Conservation (phyloP, 495 filamentous ascomycete genomes). For the Podospora conica region DNA sequence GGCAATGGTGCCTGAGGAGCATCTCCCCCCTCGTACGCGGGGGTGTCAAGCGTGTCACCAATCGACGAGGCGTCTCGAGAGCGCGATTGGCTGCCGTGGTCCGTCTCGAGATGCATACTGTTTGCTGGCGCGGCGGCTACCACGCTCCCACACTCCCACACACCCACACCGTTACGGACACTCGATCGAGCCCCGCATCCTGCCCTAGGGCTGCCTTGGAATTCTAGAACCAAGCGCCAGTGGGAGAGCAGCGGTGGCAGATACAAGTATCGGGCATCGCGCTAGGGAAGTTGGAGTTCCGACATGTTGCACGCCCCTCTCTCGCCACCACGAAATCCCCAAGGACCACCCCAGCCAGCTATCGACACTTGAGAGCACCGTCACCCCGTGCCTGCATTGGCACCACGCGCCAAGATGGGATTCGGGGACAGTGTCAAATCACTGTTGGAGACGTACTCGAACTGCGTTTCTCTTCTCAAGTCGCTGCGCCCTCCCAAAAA, state of each 20-base stretch:
- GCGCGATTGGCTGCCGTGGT: constrained; percentile 6
- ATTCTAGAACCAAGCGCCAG: neutral
- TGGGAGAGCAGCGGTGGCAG: neutral
- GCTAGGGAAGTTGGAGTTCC: neutral
- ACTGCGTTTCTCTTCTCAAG: constrained; percentile 32
- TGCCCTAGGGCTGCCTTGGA: neutral
- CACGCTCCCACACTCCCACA: too few species aligned
- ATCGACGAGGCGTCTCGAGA: constrained; percentile 4
- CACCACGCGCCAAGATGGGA: constrained; percentile 14
- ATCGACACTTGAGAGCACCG: too few species aligned
- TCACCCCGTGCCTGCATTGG: neutral
- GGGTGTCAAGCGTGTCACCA: constrained; percentile 6
- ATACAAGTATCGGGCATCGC: neutral
- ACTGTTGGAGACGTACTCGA: constrained; percentile 32
- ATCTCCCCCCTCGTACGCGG: neutral
- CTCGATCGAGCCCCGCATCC: constrained; percentile 7
- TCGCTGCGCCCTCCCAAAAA: constrained; percentile 17
- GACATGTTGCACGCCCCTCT: neutral
- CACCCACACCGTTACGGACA: neutral
- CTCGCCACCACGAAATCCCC: neutral
- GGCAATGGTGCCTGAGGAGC: neutral
- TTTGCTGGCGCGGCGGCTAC: constrained; percentile 8
- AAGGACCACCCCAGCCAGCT: too few species aligned
- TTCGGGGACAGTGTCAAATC: constrained; percentile 27
- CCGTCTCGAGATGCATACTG: constrained; percentile 1